Evolutionary conservation across 192 early-diverging fungal genomes (phyloP).

Genomic region (Linnemannia exigua): DNA sequence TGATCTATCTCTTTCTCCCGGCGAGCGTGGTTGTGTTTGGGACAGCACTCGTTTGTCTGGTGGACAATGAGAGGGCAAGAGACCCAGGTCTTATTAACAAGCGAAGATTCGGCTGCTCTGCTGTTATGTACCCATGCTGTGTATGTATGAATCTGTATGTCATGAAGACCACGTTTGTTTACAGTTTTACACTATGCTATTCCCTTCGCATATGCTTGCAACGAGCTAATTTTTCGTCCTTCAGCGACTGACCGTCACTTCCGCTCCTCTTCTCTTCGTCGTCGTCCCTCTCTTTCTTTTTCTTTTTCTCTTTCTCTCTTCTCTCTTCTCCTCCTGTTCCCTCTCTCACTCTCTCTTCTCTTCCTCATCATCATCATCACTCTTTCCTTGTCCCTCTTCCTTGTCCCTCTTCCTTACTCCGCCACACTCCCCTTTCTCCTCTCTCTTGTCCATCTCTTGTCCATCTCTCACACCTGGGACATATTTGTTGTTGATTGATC

Average conservation of each 20-base stretch:
- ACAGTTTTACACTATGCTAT: background rate
- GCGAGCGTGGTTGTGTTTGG: too few relatives aligned
- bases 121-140: too few relatives aligned
- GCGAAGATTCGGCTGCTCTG: too few relatives aligned
- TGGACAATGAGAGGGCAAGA: too few relatives aligned
- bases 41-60: too few relatives aligned
- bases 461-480: conserved; percentile 12
- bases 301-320: conserved; percentile 7
- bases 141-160: too few relatives aligned
- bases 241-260: background rate
- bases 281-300: conserved; percentile 9
- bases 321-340: background rate
- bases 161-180: conserved; percentile 5
- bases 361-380: too few relatives aligned
- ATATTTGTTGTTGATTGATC: background rate
- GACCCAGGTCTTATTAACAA: too few relatives aligned
- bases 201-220: background rate
- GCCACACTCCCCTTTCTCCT: background rate
- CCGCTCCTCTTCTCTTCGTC: background rate
- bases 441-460: background rate
- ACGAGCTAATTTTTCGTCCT: background rate
- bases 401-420: background rate
- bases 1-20: too few relatives aligned
- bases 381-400: background rate
- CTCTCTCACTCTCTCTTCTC: background rate